Percentiles rank a stretch among this genome's conserved stretches.
Conservation (phyloP, 495 filamentous ascomycete genomes). For the Saxophila tyrrhenica region DNA sequence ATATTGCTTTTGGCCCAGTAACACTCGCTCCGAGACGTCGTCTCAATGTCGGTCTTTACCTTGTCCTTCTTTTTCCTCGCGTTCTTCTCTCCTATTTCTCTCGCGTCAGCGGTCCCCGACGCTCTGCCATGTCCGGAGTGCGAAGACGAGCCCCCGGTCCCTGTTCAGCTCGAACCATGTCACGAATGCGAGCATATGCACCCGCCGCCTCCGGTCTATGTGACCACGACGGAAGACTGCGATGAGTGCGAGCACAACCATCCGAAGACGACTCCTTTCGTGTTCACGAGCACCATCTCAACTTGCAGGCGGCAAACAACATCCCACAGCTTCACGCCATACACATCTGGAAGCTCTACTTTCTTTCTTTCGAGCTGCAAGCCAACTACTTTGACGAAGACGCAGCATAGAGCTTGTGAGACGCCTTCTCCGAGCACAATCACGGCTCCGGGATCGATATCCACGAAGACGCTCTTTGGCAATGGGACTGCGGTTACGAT, state of each 20-base stretch:
- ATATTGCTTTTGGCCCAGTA: background rate
- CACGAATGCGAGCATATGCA: background rate
- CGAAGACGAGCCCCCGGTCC: background rate
- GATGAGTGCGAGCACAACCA: background rate
- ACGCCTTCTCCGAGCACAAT: background rate
- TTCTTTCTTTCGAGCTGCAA: background rate
- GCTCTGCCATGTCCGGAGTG: background rate
- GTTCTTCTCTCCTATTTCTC: background rate
- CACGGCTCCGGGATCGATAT: background rate
- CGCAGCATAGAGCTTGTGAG: background rate
- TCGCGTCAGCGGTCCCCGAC: background rate
- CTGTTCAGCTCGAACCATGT: background rate
- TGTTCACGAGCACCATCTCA: background rate
- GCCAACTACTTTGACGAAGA: background rate
- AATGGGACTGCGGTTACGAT: background rate
- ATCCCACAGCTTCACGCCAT: background rate
- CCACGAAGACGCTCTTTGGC: background rate
- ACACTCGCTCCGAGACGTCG: background rate
- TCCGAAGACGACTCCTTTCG: background rate
- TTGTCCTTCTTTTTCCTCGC: background rate
- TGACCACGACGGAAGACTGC: background rate
- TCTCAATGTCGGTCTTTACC: slow-evolving; percentile 1
- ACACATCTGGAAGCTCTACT: background rate
- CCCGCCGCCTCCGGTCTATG: background rate
- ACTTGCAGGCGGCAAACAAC: background rate